Evolutionary conservation across 139 green algal genomes (phyloP).

Genomic region (Astrephomene gubernaculifera): DNA sequence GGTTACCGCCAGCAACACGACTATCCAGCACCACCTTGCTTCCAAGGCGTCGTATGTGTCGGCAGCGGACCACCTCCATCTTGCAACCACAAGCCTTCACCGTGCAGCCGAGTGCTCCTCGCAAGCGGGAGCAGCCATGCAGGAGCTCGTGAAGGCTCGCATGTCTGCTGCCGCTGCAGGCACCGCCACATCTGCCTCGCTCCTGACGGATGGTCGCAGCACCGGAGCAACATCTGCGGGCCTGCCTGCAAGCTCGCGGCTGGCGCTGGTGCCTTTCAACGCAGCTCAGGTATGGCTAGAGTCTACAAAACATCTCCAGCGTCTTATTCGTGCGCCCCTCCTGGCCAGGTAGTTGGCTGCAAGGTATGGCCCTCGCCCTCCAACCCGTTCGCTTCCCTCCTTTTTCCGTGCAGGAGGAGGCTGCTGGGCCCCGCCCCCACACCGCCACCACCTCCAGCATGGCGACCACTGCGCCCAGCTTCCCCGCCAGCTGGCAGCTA

Average conservation of each 20-base stretch:
- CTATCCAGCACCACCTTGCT: conserved; percentile 24
- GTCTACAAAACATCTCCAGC: too few species aligned
- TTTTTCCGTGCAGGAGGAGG: too few species aligned
- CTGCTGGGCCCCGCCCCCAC: too few species aligned
- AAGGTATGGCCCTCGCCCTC: too few species aligned
- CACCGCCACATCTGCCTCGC: neutral
- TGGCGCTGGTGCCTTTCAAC: too few species aligned
- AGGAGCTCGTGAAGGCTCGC: conserved; percentile 13
- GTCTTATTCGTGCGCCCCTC: too few species aligned
- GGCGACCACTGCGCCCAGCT: neutral
- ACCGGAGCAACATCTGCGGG: too few species aligned
- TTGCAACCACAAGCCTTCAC: neutral
- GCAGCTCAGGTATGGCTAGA: too few species aligned
- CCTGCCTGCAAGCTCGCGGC: too few species aligned
- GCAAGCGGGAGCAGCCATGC: conserved; percentile 19
- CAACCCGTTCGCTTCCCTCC: too few species aligned
- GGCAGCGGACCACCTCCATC: conserved; percentile 1
- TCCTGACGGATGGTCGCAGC: neutral
- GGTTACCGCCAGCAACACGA: conserved; percentile 8
- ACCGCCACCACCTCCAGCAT: too few species aligned
- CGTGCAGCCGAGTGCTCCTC: neutral
- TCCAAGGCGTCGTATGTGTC: conserved; percentile 18
- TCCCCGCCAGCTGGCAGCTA: neutral
- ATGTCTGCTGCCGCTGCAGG: neutral
- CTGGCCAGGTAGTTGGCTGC: too few species aligned